Percentiles rank a stretch among this genome's conserved stretches.
Conservation (phyloP, 2,329 filamentous ascomycete species). For the Apiospora rasikravindrae region DNA sequence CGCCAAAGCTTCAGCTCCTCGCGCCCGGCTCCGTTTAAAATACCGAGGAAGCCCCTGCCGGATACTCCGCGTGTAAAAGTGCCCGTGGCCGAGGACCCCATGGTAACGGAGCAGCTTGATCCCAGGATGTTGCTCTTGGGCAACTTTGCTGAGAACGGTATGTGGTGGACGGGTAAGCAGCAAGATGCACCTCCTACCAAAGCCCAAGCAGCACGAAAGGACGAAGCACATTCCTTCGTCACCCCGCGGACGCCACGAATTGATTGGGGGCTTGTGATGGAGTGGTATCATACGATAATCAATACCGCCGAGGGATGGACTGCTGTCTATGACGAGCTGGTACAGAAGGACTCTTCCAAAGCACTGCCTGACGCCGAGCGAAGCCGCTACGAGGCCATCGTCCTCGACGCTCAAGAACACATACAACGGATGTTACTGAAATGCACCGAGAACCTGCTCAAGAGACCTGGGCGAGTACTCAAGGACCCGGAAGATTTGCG, state of each 20-base stretch:
- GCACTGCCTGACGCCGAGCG: conserved; percentile 43
- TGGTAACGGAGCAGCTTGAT: conserved; percentile 69
- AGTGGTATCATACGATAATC: conserved; percentile 76
- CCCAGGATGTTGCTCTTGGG: conserved; percentile 76
- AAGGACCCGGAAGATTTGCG: conserved; percentile 72
- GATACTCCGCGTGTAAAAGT: conserved; percentile 37
- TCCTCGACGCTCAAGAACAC: conserved; percentile 68
- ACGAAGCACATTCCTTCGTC: conserved; percentile 48
- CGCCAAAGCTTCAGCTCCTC: conserved; percentile 42
- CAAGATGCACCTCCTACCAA: conserved; percentile 42
- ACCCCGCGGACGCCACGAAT: conserved; percentile 70
- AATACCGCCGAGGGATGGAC: conserved; percentile 73
- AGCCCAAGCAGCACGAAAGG: conserved; percentile 40
- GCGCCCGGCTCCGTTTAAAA: conserved; percentile 29
- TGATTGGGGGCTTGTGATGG: conserved; percentile 72
- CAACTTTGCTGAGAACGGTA: conserved; percentile 79
- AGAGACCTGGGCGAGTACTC: conserved; percentile 75
- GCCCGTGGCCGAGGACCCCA: conserved; percentile 41
- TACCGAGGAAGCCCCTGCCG: conserved; percentile 37
- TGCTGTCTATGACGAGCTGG: conserved; percentile 61
- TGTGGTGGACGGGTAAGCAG: conserved; percentile 77
- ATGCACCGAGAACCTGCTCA: conserved; percentile 78
- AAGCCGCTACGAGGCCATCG: conserved; percentile 51
- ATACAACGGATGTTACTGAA: conserved; percentile 75
- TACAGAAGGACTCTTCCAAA: conserved; percentile 40